Percentiles rank a stretch among this genome's conserved stretches.
phyloP scores from a whole-genome alignment of 805 yeast genomes.

The Citeromyces matritensis region DNA sequence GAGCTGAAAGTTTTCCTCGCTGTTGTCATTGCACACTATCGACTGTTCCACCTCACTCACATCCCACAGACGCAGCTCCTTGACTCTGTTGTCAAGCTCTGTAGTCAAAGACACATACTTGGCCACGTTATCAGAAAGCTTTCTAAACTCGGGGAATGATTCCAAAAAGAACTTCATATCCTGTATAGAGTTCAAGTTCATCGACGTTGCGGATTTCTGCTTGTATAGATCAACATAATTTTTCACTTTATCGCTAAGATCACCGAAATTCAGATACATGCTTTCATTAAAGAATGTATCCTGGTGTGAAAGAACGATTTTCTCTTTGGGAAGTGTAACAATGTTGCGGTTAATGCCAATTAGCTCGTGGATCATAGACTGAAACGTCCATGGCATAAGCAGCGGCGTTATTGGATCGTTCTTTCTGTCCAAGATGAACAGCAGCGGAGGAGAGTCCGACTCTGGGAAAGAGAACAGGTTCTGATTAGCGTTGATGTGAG shows the following conservation, averaged over 20 bases:
- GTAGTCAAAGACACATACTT: conserved; percentile 87
- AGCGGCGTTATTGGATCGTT: conserved; percentile 92
- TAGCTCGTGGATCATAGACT: conserved; percentile 92
- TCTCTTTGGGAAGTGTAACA: conserved; percentile 41
- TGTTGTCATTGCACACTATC: conserved; percentile 49
- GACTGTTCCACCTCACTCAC: conserved; percentile 85
- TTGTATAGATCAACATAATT: conserved; percentile 76
- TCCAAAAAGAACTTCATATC: conserved; percentile 89
- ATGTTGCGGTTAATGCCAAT: conserved; percentile 73
- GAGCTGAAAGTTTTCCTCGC: conserved; percentile 36
- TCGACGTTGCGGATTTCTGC: conserved; percentile 40
- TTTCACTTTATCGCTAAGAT: conserved; percentile 77
- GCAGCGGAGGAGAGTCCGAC: conserved; percentile 54
- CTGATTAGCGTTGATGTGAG: conserved; percentile 17
- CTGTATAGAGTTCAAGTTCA: conserved; percentile 60
- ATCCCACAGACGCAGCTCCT: conserved; percentile 55
- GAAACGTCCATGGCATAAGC: conserved; percentile 93
- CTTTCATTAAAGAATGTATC: conserved; percentile 71
- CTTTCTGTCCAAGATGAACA: conserved; percentile 68
- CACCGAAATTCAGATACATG: conserved; percentile 89
- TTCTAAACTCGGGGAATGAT: conserved; percentile 87
- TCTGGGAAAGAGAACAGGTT: conserved; percentile 42
- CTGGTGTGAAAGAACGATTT: conserved; percentile 52
- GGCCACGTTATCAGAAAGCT: conserved; percentile 73
- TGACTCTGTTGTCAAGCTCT: conserved; percentile 68